Evolutionary conservation across 139 green algal species (phyloP), one percentile per base, ranked within the genome.

Genomic region (Tetraselmis chui): DNA sequence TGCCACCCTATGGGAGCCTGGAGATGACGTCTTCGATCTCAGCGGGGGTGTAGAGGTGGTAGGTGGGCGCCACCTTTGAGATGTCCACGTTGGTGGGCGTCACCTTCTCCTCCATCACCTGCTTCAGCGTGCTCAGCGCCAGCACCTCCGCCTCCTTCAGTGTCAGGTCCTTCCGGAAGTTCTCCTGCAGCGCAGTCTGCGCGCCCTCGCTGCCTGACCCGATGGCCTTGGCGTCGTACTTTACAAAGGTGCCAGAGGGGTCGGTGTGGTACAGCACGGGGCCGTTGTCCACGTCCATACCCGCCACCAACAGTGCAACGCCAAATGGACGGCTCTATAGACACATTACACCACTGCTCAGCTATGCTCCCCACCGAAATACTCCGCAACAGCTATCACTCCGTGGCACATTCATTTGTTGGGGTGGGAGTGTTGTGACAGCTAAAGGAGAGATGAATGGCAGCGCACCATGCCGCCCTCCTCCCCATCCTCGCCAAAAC

Each of bases 91-190:
- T 99, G 1, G 92, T 98, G 11, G 89, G 31, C 0, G 94, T 99
- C 32, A 98, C 90, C 94, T 99, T 99, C 88, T 99, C 97, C 87
- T 99, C 96, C 96, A 99, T 99, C 67, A 99, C 97, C 77, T 96
- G 92, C 86, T 99, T 99, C 23, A 99, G 89, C 1, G 95, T 98
- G 30, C 86, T 89, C 82, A 99, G 90, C 26, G 97, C 96, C 83
- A 98, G 89, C 81, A 94, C 91, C 89, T 99, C 96, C 2, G 96
- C 97, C 86, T 99, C 97, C 79, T 94, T 89, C 32, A 99, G 85
- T 1, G 86, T 98, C 90, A 99, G 86, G 83, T 98, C 95, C 81
- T 92, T 92, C 23, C 89, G 85, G 79, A 90, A 96, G 23, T 86
- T 81, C 78, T 96, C 92, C 87, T 95, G 89, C 82, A 99, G 88